A percentile compares a stretch with the other conserved stretches of the same genome.
Evolutionary conservation across 768 basidiomycete species (phyloP).

Genomic region (Paxillus involutus): DNA sequence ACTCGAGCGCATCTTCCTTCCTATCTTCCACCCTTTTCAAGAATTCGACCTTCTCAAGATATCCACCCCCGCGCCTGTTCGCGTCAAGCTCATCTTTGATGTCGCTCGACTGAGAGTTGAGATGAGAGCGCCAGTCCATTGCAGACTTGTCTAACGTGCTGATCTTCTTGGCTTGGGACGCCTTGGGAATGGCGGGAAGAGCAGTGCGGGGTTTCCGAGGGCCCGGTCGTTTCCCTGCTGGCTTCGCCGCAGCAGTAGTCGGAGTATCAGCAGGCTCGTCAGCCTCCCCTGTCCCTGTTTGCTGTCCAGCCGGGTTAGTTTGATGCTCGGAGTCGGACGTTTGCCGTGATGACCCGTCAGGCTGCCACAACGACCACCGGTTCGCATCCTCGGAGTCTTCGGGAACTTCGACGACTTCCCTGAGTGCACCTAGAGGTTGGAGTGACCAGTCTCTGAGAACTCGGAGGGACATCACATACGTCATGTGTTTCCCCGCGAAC

Average conservation of each 20-base stretch:
- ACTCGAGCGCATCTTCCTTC: slow-evolving; percentile 63
- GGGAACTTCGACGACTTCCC: slow-evolving; percentile 72
- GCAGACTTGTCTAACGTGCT: slow-evolving; percentile 84
- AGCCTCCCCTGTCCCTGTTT: neutral
- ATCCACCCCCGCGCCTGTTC: slow-evolving; percentile 74
- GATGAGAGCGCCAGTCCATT: slow-evolving; percentile 80
- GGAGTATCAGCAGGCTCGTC: neutral
- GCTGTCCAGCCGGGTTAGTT: slow-evolving; percentile 3
- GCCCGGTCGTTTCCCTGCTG: slow-evolving; percentile 46
- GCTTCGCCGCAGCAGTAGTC: neutral
- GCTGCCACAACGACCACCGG: slow-evolving; percentile 63
- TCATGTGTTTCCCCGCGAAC: slow-evolving; percentile 76
- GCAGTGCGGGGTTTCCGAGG: slow-evolving; percentile 65
- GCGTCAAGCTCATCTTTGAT: slow-evolving; percentile 73
- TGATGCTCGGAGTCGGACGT: neutral
- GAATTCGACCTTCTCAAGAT: slow-evolving; percentile 85
- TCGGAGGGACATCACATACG: slow-evolving; percentile 57
- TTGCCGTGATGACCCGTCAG: slow-evolving; percentile 4
- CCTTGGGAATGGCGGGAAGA: slow-evolving; percentile 53
- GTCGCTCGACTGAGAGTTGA: slow-evolving; percentile 42
- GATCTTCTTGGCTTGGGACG: slow-evolving; percentile 68
- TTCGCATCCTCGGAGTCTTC: slow-evolving; percentile 75
- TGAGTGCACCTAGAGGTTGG: slow-evolving; percentile 29
- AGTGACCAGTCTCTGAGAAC: neutral
- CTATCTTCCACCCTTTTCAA: slow-evolving; percentile 72